phyloP scores from a whole-genome alignment of 2,329 filamentous ascomycete species.

The Neonectria coccinea region DNA sequence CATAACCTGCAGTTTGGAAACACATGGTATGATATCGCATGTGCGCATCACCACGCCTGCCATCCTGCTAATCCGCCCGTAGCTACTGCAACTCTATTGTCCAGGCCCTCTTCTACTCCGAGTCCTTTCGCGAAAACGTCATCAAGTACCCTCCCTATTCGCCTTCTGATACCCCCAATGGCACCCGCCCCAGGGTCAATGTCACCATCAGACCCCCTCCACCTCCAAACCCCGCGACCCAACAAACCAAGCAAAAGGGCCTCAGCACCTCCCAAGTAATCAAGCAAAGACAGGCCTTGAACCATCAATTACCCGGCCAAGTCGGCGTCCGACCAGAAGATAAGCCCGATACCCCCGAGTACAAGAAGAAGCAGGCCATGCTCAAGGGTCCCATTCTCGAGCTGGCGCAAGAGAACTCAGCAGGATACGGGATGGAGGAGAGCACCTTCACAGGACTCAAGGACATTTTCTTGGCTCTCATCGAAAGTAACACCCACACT shows the following conservation, averaged over 20 bases:
- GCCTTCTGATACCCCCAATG: constrained; percentile 76
- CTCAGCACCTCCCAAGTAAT: constrained; percentile 66
- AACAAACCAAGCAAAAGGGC: constrained; percentile 60
- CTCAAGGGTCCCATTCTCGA: constrained; percentile 88
- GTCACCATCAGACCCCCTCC: constrained; percentile 71
- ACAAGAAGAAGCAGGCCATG: constrained; percentile 97
- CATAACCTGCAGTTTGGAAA: constrained; percentile 82
- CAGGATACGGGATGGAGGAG: constrained; percentile 90
- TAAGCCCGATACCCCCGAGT: constrained; percentile 93
- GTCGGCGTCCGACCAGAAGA: constrained; percentile 81
- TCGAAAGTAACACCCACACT: constrained; percentile 82
- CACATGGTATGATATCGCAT: constrained; percentile 78
- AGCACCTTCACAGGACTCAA: constrained; percentile 94
- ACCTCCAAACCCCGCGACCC: constrained; percentile 58
- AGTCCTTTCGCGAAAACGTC: constrained; percentile 92
- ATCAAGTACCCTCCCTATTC: constrained; percentile 86
- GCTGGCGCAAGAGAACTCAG: constrained; percentile 82
- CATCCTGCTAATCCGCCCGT: constrained; percentile 41
- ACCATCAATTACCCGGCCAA: constrained; percentile 65
- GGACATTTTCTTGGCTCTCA: constrained; percentile 93
- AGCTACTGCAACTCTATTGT: constrained; percentile 99
- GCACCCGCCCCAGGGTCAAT: constrained; percentile 65
- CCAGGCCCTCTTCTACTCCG: constrained; percentile 96
- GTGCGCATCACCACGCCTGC: constrained; percentile 16
- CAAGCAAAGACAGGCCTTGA: constrained; percentile 67